A percentile compares a stretch with the other conserved stretches of the same genome.
Evolutionary conservation across 2,329 filamentous ascomycete genomes (phyloP).

Genomic region (Mycosphaerella sp.): DNA sequence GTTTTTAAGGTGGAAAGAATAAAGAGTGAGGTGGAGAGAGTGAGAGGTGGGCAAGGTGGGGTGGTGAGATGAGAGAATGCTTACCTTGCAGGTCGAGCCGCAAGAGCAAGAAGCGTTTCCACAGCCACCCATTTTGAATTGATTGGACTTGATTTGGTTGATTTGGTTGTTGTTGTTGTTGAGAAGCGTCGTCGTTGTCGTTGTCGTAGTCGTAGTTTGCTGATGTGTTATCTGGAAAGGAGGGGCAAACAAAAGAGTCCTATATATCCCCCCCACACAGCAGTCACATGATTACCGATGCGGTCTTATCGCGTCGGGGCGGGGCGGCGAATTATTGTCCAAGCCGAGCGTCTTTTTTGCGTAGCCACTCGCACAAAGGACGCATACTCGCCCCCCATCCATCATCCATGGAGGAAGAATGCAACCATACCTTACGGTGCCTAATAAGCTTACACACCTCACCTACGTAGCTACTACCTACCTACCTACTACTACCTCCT

Average conservation of each 20-base stretch:
- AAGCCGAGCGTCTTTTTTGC: neutral
- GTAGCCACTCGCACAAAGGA: conserved; percentile 10
- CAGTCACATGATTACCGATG: neutral
- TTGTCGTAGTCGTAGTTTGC: neutral
- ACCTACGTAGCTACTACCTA: too few species aligned
- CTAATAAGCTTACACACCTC: too few species aligned
- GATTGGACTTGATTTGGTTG: conserved; percentile 3
- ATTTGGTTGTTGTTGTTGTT: neutral
- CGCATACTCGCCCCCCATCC: neutral
- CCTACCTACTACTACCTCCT: too few species aligned
- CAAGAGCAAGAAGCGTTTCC: conserved; percentile 31
- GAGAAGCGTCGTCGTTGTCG: neutral
- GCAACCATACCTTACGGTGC: too few species aligned
- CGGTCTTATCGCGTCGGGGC: neutral
- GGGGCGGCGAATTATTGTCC: neutral
- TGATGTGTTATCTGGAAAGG: neutral
- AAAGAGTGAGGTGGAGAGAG: too few species aligned
- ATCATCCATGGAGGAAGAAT: neutral
- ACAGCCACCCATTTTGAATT: conserved; percentile 31
- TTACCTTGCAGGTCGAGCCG: conserved; percentile 23
- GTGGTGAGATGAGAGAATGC: neutral
- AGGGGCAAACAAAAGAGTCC: conserved; percentile 5
- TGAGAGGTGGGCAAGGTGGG: too few species aligned
- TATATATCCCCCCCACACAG: neutral
- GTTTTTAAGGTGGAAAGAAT: too few species aligned